phyloP scores from a whole-genome alignment of 169 alveolate species.

The Cryptosporidium ubiquitum region DNA sequence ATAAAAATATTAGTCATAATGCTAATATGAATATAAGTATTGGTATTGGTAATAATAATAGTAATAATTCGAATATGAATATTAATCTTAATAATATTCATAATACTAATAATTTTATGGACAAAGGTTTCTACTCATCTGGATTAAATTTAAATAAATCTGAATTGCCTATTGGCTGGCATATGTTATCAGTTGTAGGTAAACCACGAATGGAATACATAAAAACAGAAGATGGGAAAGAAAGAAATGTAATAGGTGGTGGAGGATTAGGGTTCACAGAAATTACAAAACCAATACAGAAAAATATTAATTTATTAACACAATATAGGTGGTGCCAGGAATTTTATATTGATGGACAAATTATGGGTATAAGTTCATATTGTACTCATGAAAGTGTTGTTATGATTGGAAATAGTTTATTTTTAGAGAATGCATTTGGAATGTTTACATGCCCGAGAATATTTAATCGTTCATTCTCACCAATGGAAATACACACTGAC shows the following conservation, averaged over 20 bases:
- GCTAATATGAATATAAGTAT: background rate
- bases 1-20: background rate
- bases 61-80: too few relatives aligned
- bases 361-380: conserved; percentile 71
- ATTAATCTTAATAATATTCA: background rate
- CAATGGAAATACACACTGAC: conserved; percentile 65
- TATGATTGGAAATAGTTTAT: conserved; percentile 70
- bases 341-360: conserved; percentile 71
- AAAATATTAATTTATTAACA: conserved; percentile 42
- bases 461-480: conserved; percentile 43
- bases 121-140: conserved; percentile 50
- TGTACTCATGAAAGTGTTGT: conserved; percentile 54
- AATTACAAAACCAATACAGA: conserved; percentile 37
- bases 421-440: conserved; percentile 69
- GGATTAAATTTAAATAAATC: conserved; percentile 51
- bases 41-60: background rate
- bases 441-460: conserved; percentile 71
- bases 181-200: conserved; percentile 68
- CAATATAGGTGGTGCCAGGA: conserved; percentile 66
- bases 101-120: background rate
- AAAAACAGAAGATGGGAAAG: conserved; percentile 17
- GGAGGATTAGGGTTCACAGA: conserved; percentile 62
- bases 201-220: conserved; percentile 45
- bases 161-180: conserved; percentile 72
- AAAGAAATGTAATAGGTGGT: conserved; percentile 42